These are phyloP conservation scores for Vitis hybrid DNA, from an alignment of 177 flowering plant species.

Conservation along the genomic window DNA sequence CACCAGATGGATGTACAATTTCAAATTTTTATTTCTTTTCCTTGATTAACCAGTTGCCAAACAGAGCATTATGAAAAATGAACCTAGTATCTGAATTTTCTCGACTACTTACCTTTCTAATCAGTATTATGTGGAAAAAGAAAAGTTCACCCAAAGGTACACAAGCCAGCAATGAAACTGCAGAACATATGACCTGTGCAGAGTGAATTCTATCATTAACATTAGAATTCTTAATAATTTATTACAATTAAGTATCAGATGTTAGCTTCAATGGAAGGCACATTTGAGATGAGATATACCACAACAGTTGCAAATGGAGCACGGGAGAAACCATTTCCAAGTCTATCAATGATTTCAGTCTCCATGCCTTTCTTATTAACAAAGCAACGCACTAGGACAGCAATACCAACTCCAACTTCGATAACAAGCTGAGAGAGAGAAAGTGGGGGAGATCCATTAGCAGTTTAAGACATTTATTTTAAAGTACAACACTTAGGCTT, in stretches of 20 bases:
- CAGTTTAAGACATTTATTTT: background rate
- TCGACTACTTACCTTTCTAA: constrained; percentile 67
- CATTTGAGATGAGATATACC: constrained; percentile 45
- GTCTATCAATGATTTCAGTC: constrained; percentile 71
- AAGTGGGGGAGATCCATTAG: constrained; percentile 6
- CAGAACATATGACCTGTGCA: constrained; percentile 80
- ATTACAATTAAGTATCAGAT: constrained; percentile 1
- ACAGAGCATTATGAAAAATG: background rate
- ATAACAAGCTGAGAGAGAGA: constrained; percentile 59
- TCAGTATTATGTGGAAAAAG: constrained; percentile 94
- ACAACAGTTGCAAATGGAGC: constrained; percentile 92
- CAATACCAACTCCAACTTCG: constrained; percentile 90
- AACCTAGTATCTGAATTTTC: background rate
- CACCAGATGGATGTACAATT: background rate
- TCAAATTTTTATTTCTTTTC: background rate
- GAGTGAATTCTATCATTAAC: background rate
- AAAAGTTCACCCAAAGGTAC: constrained; percentile 91
- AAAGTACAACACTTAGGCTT: background rate
- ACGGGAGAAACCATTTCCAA: constrained; percentile 92
- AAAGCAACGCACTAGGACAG: constrained; percentile 91
- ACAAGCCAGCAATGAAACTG: constrained; percentile 86
- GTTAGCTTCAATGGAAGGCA: background rate
- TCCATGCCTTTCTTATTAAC: constrained; percentile 71
- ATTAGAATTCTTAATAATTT: background rate
- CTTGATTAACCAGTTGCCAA: background rate